These are phyloP conservation scores for Ceratocystiopsis minuta DNA, from an alignment of 2,329 filamentous ascomycete genomes.

Conservation along the genomic window DNA sequence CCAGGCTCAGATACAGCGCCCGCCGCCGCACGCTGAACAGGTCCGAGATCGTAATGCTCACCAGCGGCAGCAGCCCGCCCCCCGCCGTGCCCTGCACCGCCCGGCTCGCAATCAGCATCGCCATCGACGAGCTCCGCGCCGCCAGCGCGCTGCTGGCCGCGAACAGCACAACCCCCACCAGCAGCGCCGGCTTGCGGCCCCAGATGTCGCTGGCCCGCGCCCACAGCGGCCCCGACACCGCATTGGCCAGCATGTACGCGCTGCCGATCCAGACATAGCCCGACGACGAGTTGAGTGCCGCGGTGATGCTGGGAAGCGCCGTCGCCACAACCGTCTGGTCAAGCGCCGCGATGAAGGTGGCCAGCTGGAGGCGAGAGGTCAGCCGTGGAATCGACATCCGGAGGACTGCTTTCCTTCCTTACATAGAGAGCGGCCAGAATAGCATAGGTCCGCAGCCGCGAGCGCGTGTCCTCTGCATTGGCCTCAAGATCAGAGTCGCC, in stretches of 20 bases:
- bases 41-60: conserved; percentile 15
- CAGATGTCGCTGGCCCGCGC: conserved; percentile 20
- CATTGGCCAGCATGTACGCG: conserved; percentile 7
- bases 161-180: conserved; percentile 18
- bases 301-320: conserved; percentile 8
- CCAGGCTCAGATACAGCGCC: conserved; percentile 22
- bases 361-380: neutral
- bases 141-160: conserved; percentile 19
- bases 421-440: too few relatives aligned
- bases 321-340: conserved; percentile 21
- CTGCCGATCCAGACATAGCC: conserved; percentile 9
- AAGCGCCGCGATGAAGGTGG: conserved; percentile 35
- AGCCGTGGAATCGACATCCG: too few relatives aligned
- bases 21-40: conserved; percentile 22
- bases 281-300: conserved; percentile 5
- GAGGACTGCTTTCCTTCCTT: too few relatives aligned
- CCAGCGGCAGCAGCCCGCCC: conserved; percentile 13
- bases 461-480: too few relatives aligned
- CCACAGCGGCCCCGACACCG: conserved; percentile 16
- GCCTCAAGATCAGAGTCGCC: too few relatives aligned
- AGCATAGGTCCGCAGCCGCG: too few relatives aligned
- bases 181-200: conserved; percentile 18
- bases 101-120: conserved; percentile 12
- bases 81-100: conserved; percentile 12
- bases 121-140: conserved; percentile 9